These are phyloP conservation scores for Sordariomycetes sp. DNA, from an alignment of 2,329 filamentous ascomycete species.

Conservation along the genomic window DNA sequence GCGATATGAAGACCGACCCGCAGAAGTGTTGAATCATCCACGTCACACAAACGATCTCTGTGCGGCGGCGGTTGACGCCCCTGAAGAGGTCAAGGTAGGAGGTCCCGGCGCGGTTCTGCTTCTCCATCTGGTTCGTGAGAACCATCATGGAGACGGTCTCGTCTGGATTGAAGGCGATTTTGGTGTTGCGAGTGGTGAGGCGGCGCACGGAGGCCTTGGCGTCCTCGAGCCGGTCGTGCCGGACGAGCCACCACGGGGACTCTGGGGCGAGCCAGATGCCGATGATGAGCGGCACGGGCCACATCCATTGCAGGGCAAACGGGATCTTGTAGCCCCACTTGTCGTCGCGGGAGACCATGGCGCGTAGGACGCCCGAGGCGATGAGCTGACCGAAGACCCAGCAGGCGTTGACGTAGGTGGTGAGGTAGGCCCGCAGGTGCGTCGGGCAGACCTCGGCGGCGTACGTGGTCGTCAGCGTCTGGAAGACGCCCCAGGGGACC, in stretches of 20 bases:
- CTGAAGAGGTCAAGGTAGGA: constrained; percentile 77
- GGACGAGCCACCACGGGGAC: constrained; percentile 48
- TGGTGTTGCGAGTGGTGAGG: constrained; percentile 19
- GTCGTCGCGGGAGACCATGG: constrained; percentile 17
- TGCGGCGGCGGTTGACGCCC: constrained; percentile 66
- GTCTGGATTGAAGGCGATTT: neutral
- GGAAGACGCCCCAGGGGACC: constrained; percentile 32
- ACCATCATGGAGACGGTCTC: constrained; percentile 64
- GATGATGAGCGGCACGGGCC: constrained; percentile 15
- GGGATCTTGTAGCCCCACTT: constrained; percentile 24
- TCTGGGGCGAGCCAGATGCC: constrained; percentile 16
- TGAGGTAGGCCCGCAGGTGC: constrained; percentile 29
- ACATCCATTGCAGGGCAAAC: constrained; percentile 23
- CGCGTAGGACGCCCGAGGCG: constrained; percentile 25
- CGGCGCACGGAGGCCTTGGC: constrained; percentile 57
- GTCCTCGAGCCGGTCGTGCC: constrained; percentile 50
- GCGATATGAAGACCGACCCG: constrained; percentile 24
- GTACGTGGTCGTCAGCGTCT: constrained; percentile 32
- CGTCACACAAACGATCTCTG: constrained; percentile 55
- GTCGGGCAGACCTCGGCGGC: constrained; percentile 29
- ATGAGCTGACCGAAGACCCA: constrained; percentile 36
- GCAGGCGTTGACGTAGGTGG: constrained; percentile 33
- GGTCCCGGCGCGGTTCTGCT: constrained; percentile 61
- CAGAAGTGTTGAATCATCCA: constrained; percentile 55
- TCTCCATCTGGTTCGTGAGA: constrained; percentile 73